Conservation (phyloP, 177 flowering plant genomes). For the Vitis hybrid region DNA sequence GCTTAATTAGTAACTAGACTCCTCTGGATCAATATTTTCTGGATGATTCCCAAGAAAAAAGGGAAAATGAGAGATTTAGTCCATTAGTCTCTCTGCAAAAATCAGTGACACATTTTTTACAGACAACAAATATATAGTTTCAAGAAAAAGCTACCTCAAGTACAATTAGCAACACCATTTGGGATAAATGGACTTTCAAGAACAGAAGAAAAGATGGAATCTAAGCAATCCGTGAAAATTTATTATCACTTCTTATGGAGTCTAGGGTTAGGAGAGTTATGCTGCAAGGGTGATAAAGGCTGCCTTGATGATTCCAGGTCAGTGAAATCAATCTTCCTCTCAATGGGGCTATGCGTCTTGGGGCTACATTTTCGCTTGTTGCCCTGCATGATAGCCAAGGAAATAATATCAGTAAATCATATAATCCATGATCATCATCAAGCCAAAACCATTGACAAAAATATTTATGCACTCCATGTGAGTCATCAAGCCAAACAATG, state of each 20-base stretch:
- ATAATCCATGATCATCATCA: neutral
- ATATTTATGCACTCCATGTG: neutral
- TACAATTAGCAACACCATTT: neutral
- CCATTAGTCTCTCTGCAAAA: neutral
- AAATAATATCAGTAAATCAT: neutral
- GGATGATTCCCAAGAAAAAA: neutral
- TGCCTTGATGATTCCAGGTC: constrained; percentile 50
- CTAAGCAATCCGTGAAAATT: neutral
- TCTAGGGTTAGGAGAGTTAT: constrained; percentile 61
- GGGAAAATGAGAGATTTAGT: no score
- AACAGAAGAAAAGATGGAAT: neutral
- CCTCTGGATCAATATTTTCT: neutral
- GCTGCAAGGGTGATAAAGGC: constrained; percentile 67
- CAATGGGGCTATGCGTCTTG: constrained; percentile 43
- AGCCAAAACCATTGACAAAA: neutral
- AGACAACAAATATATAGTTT: neutral
- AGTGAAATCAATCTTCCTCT: constrained; percentile 44
- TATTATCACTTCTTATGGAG: constrained; percentile 41
- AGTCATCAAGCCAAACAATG: neutral
- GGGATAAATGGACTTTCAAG: neutral
- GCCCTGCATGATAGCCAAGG: constrained; percentile 39
- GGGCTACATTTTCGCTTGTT: constrained; percentile 73
- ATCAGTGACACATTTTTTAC: neutral
- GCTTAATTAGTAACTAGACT: neutral
- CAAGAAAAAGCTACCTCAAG: neutral